These are phyloP conservation scores for Flaveria trinervia DNA, from an alignment of 129 eudicot genomes.

Conservation along the genomic window DNA sequence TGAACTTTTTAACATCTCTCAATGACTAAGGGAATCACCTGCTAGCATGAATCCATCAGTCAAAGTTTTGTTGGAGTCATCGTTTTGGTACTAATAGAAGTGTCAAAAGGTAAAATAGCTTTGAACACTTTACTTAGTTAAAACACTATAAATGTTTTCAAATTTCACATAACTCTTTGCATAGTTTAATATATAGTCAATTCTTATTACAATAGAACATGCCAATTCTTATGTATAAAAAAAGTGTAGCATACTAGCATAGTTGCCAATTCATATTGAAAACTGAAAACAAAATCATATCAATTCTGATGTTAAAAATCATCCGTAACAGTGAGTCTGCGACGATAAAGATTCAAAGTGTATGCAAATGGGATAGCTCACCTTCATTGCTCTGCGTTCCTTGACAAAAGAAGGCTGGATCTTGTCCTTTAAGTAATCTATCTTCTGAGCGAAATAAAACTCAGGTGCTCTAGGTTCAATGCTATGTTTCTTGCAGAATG, in stretches of 20 bases:
- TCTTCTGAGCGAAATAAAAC: conserved; percentile 73
- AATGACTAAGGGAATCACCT: not conserved
- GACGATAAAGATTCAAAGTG: not conserved
- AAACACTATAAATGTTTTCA: not conserved
- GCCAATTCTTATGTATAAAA: not conserved
- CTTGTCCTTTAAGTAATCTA: conserved; percentile 72
- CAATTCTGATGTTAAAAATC: not conserved
- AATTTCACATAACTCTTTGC: conserved; percentile 7
- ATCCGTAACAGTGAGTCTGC: not conserved
- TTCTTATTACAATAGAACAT: not conserved
- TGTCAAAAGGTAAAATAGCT: not conserved
- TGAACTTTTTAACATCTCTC: not conserved
- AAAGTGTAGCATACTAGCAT: not conserved
- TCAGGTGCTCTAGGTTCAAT: conserved; percentile 88
- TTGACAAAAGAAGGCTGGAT: conserved; percentile 74
- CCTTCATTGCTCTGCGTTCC: conserved; percentile 89
- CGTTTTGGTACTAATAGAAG: not conserved
- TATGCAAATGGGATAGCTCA: conserved; percentile 1
- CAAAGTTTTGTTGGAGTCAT: not conserved
- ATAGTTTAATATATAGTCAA: not conserved
- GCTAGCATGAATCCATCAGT: not conserved
- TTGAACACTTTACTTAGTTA: not conserved
- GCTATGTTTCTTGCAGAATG: conserved; percentile 71
- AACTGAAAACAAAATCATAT: not conserved
- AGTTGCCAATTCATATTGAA: not conserved